Percentiles rank a stretch among this genome's conserved stretches.
phyloP scores from a whole-genome alignment of 495 filamentous ascomycete genomes.

The Wilcoxina mikolae region DNA sequence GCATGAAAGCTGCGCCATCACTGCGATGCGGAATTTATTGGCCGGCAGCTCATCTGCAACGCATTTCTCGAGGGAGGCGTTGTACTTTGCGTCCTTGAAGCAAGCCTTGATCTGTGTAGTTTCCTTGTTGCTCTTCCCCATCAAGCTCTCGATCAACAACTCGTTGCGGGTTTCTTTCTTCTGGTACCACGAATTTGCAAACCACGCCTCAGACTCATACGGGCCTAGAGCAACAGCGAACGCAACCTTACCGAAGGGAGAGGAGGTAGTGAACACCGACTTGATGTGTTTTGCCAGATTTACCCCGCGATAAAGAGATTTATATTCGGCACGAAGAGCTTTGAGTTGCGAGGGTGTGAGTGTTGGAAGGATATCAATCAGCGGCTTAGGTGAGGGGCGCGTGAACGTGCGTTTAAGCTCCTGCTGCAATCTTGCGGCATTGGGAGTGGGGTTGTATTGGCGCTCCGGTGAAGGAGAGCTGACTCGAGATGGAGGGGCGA shows the following conservation, averaged over 20 bases:
- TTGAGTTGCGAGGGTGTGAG: constrained; percentile 76
- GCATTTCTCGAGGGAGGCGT: constrained; percentile 63
- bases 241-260: constrained; percentile 65
- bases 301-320: constrained; percentile 70
- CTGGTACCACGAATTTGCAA: constrained; percentile 98
- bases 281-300: constrained; percentile 96
- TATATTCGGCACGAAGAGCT: constrained; percentile 74
- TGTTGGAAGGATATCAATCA: constrained; percentile 72
- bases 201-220: constrained; percentile 92
- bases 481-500: constrained; percentile 27
- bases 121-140: constrained; percentile 75
- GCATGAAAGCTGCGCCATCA: constrained; percentile 65
- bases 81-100: constrained; percentile 84
- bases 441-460: constrained; percentile 59
- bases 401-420: constrained; percentile 56
- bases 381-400: constrained; percentile 48
- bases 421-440: constrained; percentile 59
- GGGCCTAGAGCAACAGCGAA: constrained; percentile 81
- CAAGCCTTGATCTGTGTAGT: constrained; percentile 83
- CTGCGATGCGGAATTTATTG: constrained; percentile 83
- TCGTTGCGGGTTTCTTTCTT: constrained; percentile 68
- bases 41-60: constrained; percentile 66
- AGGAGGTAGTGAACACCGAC: constrained; percentile 46
- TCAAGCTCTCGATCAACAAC: constrained; percentile 78
- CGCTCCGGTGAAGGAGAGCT: constrained; percentile 30